These are phyloP conservation scores for Lophiotrema nucula DNA, from an alignment of 495 filamentous ascomycete genomes.

Conservation along the genomic window DNA sequence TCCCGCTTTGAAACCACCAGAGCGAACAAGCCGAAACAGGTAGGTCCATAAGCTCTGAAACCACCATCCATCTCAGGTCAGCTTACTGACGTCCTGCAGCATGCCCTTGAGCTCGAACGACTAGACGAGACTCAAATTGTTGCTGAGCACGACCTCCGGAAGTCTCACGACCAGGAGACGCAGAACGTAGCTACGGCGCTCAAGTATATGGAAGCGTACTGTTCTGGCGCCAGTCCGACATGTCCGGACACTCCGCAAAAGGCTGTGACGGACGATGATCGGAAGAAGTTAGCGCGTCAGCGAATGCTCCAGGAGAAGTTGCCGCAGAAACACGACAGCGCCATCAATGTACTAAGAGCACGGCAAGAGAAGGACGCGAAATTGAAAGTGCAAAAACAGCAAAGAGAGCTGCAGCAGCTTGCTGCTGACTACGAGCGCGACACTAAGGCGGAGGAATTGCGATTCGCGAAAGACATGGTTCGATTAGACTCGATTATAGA, in stretches of 20 bases:
- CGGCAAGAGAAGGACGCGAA: conserved; percentile 27
- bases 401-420: conserved; percentile 25
- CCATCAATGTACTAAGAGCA: conserved; percentile 35
- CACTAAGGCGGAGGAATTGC: conserved; percentile 11
- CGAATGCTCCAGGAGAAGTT: conserved; percentile 18
- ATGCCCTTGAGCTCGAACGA: conserved; percentile 22
- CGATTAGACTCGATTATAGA: conserved; percentile 20
- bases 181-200: conserved; percentile 32
- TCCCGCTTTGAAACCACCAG: conserved; percentile 8
- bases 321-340: conserved; percentile 28
- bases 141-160: conserved; percentile 31
- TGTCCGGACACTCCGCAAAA: conserved; percentile 15
- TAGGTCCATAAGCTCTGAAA: background rate
- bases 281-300: conserved; percentile 24
- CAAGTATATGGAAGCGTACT: conserved; percentile 35
- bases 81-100: conserved; percentile 18
- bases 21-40: conserved; percentile 21
- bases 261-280: conserved; percentile 30
- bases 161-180: conserved; percentile 21
- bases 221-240: conserved; percentile 11
- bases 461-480: conserved; percentile 13
- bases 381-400: conserved; percentile 24
- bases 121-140: conserved; percentile 30
- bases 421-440: conserved; percentile 15
- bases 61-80: conserved; percentile 4